phyloP scores from a whole-genome alignment of 208 protist genomes.

The Trypanosoma theileri region DNA sequence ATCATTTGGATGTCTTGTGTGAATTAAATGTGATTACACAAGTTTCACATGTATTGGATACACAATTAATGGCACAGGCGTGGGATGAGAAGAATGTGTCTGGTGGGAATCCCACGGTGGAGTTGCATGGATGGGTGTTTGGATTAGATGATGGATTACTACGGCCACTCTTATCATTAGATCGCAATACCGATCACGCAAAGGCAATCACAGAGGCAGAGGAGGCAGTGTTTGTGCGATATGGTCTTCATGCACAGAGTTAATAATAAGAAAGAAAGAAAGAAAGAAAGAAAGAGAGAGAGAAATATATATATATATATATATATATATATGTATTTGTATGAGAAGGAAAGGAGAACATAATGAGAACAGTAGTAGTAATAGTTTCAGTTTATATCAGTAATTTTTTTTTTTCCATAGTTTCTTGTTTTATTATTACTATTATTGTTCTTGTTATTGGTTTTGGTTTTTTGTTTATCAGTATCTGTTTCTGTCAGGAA shows the following conservation, averaged over 20 bases:
- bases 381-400: too few relatives aligned
- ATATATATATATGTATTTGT: neutral
- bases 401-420: too few relatives aligned
- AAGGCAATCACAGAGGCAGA: conserved; percentile 45
- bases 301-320: too few relatives aligned
- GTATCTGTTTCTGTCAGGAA: too few relatives aligned
- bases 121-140: conserved; percentile 82
- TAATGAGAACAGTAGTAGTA: conserved; percentile 16
- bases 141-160: conserved; percentile 62
- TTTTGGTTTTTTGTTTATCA: too few relatives aligned
- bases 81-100: conserved; percentile 40
- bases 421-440: too few relatives aligned
- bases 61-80: conserved; percentile 52
- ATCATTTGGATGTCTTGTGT: conserved; percentile 61
- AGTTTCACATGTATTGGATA: conserved; percentile 64
- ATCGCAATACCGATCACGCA: conserved; percentile 46
- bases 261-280: neutral
- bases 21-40: conserved; percentile 79
- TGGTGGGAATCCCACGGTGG: conserved; percentile 35
- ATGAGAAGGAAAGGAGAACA: conserved; percentile 17
- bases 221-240: conserved; percentile 68
- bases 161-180: conserved; percentile 63
- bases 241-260: conserved; percentile 34
- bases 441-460: too few relatives aligned
- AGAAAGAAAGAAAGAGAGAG: neutral